Percentiles rank a stretch among this genome's conserved stretches.
Evolutionary conservation across 208 protist species (phyloP).

Genomic region (Leishmania arabica): DNA sequence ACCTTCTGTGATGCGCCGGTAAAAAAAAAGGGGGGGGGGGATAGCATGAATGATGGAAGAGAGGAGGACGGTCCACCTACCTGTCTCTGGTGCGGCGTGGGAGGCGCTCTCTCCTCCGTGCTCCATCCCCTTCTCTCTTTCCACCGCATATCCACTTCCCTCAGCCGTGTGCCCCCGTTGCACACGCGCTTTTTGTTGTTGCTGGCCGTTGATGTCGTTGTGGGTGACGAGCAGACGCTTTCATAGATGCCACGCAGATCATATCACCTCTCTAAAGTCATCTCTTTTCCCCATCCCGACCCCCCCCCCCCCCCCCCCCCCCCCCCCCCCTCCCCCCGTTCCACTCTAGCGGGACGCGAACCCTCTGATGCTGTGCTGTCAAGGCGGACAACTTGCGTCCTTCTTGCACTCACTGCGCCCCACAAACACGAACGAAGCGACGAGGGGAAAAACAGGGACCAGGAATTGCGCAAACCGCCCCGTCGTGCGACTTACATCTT

Average conservation of each 20-base stretch:
- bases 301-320: too few relatives aligned
- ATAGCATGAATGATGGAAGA: neutral
- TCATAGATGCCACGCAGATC: neutral
- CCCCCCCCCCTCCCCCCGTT: neutral
- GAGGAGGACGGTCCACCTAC: neutral
- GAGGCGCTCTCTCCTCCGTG: neutral
- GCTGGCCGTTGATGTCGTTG: neutral
- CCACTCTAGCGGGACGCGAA: neutral
- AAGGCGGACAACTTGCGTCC: neutral
- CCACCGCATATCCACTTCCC: neutral
- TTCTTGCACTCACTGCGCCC: neutral
- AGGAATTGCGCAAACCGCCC: neutral
- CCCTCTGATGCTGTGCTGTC: neutral
- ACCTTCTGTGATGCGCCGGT: neutral
- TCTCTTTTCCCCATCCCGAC: neutral
- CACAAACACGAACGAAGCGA: neutral
- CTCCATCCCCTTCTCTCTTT: neutral
- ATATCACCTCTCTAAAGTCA: neutral
- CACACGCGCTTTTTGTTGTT: neutral
- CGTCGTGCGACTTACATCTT: too few relatives aligned
- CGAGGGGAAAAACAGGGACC: neutral
- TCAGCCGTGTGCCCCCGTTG: neutral
- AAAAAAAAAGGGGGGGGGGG: too few relatives aligned
- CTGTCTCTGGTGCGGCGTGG: neutral
- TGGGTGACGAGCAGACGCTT: conserved; percentile 3